Percentiles rank a stretch among this genome's conserved stretches.
Evolutionary conservation across 257 asterid genomes (phyloP).

Genomic region (Fraxinus pennsylvanica): DNA sequence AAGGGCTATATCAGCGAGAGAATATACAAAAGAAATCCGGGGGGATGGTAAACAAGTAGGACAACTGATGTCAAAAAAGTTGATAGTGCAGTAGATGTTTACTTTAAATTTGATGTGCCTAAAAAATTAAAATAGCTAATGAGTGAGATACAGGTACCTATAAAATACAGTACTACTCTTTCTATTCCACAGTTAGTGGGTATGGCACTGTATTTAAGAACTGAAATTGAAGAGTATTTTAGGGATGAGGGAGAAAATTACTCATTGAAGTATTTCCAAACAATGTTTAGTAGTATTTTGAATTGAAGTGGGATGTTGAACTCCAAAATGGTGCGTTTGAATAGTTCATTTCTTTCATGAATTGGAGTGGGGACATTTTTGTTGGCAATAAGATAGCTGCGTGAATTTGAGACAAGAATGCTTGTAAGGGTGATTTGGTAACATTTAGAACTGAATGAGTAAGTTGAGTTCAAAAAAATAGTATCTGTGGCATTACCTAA

Average conservation of each 20-base stretch:
- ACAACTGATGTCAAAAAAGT: neutral
- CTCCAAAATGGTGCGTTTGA: neutral
- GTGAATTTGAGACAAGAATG: neutral
- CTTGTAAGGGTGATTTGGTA: neutral
- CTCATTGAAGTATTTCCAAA: neutral
- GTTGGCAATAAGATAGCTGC: neutral
- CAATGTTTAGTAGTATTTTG: neutral
- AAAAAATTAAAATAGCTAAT: neutral
- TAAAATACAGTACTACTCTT: neutral
- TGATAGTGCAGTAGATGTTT: neutral
- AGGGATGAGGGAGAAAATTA: neutral
- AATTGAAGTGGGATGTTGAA: neutral
- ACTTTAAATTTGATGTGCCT: neutral
- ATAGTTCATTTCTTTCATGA: neutral
- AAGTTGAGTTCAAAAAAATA: too few relatives aligned
- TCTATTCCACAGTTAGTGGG: neutral
- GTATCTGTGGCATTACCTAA: neutral
- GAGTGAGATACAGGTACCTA: neutral
- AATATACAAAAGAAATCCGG: neutral
- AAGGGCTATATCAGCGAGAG: neutral
- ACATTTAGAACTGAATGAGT: neutral
- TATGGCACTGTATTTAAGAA: neutral
- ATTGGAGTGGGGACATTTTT: neutral
- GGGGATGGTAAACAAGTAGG: neutral
- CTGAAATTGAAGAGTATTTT: neutral